Evolutionary conservation across 1,284 basidiomycete genomes (phyloP).

Genomic region (Xerocomus nothofagi): DNA sequence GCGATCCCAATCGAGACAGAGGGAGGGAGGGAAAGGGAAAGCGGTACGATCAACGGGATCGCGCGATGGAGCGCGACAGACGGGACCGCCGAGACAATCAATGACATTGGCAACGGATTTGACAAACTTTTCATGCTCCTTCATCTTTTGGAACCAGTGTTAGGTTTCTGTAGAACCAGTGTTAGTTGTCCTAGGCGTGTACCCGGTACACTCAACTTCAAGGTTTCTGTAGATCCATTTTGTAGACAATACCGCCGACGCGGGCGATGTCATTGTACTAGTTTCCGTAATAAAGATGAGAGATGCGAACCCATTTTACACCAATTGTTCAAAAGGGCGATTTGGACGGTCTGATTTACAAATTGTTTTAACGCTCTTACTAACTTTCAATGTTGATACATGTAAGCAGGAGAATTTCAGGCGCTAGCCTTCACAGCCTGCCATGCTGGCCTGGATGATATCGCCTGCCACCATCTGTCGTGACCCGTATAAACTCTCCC

Average conservation of each 20-base stretch:
- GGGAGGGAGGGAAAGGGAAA: slow-evolving; percentile 16
- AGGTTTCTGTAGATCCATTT: not conserved
- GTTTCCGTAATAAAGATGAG: too few relatives aligned
- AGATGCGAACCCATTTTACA: too few relatives aligned
- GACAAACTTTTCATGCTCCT: too few relatives aligned
- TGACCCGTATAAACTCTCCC: not conserved
- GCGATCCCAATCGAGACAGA: slow-evolving; percentile 27
- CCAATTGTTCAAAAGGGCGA: too few relatives aligned
- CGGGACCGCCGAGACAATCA: slow-evolving; percentile 23
- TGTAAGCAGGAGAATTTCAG: slow-evolving; percentile 6
- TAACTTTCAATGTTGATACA: not conserved
- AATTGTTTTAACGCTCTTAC: not conserved
- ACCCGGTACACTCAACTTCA: not conserved
- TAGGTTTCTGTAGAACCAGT: too few relatives aligned
- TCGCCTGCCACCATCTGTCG: slow-evolving; percentile 39
- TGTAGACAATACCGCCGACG: not conserved
- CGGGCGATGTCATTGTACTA: too few relatives aligned
- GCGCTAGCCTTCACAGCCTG: slow-evolving; percentile 36
- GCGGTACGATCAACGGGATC: slow-evolving; percentile 18
- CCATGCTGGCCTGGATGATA: slow-evolving; percentile 40
- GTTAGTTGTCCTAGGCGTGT: not conserved
- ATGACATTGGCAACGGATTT: slow-evolving; percentile 11
- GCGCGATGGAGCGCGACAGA: slow-evolving; percentile 25
- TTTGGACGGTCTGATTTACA: too few relatives aligned
- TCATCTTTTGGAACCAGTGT: too few relatives aligned